Percentiles rank a stretch among this genome's conserved stretches.
Conservation (phyloP, 2,329 filamentous ascomycete genomes). For the Neonectria magnoliae region DNA sequence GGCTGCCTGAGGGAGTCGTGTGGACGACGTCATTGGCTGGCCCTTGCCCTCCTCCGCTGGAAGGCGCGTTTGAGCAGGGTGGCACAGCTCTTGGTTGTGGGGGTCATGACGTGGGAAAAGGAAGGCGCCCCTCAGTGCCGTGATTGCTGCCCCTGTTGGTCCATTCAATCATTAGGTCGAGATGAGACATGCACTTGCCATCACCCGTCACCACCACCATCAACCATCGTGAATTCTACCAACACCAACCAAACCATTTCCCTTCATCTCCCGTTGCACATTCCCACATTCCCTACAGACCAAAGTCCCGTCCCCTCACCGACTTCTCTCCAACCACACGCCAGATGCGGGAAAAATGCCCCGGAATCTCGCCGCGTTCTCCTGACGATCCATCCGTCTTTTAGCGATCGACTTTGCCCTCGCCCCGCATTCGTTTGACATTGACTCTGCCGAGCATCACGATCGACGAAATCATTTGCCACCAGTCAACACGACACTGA, state of each 20-base stretch:
- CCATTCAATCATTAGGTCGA: no score
- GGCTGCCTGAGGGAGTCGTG: not conserved
- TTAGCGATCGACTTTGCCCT: constrained; percentile 26
- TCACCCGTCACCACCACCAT: not conserved
- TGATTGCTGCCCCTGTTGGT: not conserved
- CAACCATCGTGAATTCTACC: not conserved
- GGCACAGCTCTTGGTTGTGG: not conserved
- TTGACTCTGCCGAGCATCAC: constrained; percentile 13
- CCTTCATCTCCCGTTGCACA: constrained; percentile 9
- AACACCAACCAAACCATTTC: not conserved
- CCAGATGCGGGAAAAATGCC: constrained; percentile 21
- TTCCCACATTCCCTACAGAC: not conserved
- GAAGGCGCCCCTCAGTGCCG: not conserved
- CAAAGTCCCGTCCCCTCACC: constrained; percentile 3
- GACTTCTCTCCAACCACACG: constrained; percentile 5
- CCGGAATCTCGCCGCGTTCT: constrained; percentile 20
- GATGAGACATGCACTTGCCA: not conserved
- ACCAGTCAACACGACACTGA: not conserved
- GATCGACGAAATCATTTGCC: constrained; percentile 37
- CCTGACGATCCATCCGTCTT: constrained; percentile 26
- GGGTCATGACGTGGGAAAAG: not conserved
- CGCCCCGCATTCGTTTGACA: constrained; percentile 16
- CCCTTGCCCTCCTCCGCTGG: not conserved
- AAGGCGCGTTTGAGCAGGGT: not conserved
- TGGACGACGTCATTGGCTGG: constrained; percentile 2